Conservation (phyloP, 306 rosid species). For the Cicer cuneatum region DNA sequence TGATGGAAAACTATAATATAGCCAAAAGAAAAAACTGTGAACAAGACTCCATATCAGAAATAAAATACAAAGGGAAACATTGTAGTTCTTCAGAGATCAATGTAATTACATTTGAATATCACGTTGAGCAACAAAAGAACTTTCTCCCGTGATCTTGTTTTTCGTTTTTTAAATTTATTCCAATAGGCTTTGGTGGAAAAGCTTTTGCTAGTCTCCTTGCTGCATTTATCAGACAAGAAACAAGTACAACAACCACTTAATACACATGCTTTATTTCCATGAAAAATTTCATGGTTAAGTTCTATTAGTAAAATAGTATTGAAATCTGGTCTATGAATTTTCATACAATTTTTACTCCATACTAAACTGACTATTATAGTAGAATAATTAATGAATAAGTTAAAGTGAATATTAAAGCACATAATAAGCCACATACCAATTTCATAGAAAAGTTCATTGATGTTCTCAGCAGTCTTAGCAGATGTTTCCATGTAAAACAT, state of each 20-base stretch:
- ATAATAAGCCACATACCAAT: slow-evolving; percentile 57
- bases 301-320: neutral
- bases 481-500: slow-evolving; percentile 90
- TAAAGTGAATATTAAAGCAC: neutral
- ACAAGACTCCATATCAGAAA: slow-evolving; percentile 28
- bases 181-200: slow-evolving; percentile 54
- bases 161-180: slow-evolving; percentile 58
- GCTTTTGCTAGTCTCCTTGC: slow-evolving; percentile 72
- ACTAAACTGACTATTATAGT: slow-evolving; percentile 7
- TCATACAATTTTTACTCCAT: slow-evolving; percentile 17
- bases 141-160: slow-evolving; percentile 51
- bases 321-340: slow-evolving; percentile 14
- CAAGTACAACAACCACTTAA: slow-evolving; percentile 28
- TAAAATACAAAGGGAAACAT: slow-evolving; percentile 19
- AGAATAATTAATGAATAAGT: neutral
- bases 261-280: slow-evolving; percentile 16
- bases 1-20: neutral
- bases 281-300: neutral
- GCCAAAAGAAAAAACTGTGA: neutral
- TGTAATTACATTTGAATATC: slow-evolving; percentile 41
- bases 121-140: slow-evolving; percentile 62
- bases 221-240: slow-evolving; percentile 48
- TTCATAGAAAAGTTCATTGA: slow-evolving; percentile 82
- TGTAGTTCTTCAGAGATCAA: slow-evolving; percentile 11
- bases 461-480: slow-evolving; percentile 77